phyloP scores from a whole-genome alignment of 176 grass and related monocot species.

The Microstegium vimineum region DNA sequence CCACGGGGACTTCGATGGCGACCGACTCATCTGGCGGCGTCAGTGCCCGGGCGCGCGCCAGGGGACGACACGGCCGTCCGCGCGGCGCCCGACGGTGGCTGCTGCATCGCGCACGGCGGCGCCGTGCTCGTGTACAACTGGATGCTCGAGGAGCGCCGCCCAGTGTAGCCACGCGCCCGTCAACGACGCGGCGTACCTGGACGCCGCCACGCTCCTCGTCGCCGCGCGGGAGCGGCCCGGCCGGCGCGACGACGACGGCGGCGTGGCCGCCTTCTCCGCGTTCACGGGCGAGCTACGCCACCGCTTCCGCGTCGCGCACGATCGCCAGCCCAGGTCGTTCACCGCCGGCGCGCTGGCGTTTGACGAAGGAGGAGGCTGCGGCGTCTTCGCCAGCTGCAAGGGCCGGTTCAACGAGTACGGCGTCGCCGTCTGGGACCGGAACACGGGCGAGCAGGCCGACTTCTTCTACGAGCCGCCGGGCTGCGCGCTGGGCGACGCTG shows the following conservation, averaged over 20 bases:
- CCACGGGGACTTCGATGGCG: conserved; percentile 35
- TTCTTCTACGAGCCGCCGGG: conserved; percentile 87
- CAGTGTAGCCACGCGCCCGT: no score
- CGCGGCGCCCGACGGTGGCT: no score
- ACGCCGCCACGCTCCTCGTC: no score
- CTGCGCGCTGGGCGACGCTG: conserved; percentile 72
- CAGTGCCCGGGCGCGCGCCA: no score
- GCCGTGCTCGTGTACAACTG: no score
- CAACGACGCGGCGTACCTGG: no score
- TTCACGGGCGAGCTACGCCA: conserved; percentile 48
- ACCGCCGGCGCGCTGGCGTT: conserved; percentile 63
- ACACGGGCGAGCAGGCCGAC: conserved; percentile 53
- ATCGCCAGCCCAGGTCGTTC: conserved; percentile 44
- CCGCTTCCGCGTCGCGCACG: conserved; percentile 56
- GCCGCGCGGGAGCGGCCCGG: no score
- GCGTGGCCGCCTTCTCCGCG: conserved; percentile 60
- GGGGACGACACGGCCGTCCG: no score
- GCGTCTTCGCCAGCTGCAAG: conserved; percentile 78
- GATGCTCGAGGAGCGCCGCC: no score
- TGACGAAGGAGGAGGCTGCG: background rate
- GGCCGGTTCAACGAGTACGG: conserved; percentile 88
- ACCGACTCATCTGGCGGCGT: no score
- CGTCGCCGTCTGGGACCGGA: conserved; percentile 59
- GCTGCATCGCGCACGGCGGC: no score
- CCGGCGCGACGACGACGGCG: conserved; percentile 20